Evolutionary conservation across 768 basidiomycete genomes (phyloP).

Genomic region (Guyanaporus albipodus): DNA sequence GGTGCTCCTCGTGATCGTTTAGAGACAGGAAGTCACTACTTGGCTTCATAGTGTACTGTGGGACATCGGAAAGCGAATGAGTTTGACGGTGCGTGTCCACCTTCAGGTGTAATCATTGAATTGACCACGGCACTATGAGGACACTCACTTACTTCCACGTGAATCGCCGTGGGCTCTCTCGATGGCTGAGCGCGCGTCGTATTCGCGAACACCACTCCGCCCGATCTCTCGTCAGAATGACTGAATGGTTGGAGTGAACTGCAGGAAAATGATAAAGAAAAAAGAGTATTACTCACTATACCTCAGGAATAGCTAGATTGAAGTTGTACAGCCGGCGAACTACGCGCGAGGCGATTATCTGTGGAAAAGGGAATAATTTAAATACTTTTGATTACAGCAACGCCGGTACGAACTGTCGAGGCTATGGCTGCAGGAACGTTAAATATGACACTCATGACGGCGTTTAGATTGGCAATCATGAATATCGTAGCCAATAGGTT

Average conservation of each 20-base stretch:
- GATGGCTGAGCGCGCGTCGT: slow-evolving; percentile 12
- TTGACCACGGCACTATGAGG: not conserved
- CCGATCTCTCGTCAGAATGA: slow-evolving; percentile 19
- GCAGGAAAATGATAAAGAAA: not conserved
- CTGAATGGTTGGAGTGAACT: slow-evolving; percentile 9
- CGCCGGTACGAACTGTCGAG: slow-evolving; percentile 39
- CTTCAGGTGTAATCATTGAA: slow-evolving; percentile 10
- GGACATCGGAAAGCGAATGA: slow-evolving; percentile 22
- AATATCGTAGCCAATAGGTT: slow-evolving; percentile 48
- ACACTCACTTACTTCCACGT: slow-evolving; percentile 32
- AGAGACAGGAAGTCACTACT: slow-evolving; percentile 22
- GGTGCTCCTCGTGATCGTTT: slow-evolving; percentile 18
- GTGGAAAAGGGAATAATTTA: not conserved
- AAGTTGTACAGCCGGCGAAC: slow-evolving; percentile 59
- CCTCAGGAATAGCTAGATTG: slow-evolving; percentile 22
- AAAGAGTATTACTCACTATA: slow-evolving; percentile 24
- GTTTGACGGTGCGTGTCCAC: slow-evolving; percentile 29
- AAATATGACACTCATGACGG: slow-evolving; percentile 63
- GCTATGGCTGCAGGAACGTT: slow-evolving; percentile 60
- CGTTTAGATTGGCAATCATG: slow-evolving; percentile 62
- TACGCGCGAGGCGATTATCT: slow-evolving; percentile 59
- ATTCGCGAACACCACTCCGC: slow-evolving; percentile 15
- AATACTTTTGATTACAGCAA: not conserved
- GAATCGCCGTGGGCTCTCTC: slow-evolving; percentile 23
- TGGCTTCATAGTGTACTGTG: slow-evolving; percentile 23